Conservation (phyloP, 2,329 filamentous ascomycete genomes). For the Davidsoniella eucalypti region DNA sequence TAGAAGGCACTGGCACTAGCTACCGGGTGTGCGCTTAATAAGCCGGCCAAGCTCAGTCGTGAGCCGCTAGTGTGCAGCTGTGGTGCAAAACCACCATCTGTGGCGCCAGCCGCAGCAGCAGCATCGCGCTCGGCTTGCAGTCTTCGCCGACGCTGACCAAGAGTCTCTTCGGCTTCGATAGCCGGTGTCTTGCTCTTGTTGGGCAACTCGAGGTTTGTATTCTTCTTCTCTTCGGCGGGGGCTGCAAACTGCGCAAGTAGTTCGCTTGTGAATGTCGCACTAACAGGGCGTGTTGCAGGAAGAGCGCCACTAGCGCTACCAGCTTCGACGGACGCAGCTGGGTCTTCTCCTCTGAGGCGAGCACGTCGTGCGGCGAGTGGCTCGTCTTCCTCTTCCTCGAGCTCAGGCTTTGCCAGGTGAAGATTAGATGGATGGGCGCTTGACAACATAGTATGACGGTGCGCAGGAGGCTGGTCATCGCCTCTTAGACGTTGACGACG, state of each 20-base stretch:
- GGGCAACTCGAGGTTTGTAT: slow-evolving; percentile 25
- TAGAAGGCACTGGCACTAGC: slow-evolving; percentile 16
- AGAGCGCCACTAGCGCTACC: slow-evolving; percentile 19
- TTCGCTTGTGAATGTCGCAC: slow-evolving; percentile 50
- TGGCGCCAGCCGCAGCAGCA: slow-evolving; percentile 32
- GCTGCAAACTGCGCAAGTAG: slow-evolving; percentile 45
- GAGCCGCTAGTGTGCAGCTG: slow-evolving; percentile 14
- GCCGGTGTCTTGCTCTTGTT: slow-evolving; percentile 17
- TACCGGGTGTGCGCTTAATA: slow-evolving; percentile 31
- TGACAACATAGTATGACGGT: slow-evolving; percentile 13
- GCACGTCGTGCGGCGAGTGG: slow-evolving; percentile 7
- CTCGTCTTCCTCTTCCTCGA: slow-evolving; percentile 38
- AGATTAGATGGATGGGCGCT: slow-evolving; percentile 25
- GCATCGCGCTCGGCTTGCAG: slow-evolving; percentile 55
- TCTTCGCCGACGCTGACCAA: slow-evolving; percentile 59
- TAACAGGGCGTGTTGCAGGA: slow-evolving; percentile 41
- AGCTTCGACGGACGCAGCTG: not conserved
- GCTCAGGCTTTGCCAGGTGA: slow-evolving; percentile 19
- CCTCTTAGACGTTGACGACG: slow-evolving; percentile 62
- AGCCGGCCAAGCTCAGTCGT: slow-evolving; percentile 41
- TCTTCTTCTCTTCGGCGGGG: slow-evolving; percentile 13
- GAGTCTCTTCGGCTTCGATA: slow-evolving; percentile 52
- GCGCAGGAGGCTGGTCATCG: slow-evolving; percentile 29
- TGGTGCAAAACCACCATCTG: slow-evolving; percentile 21
- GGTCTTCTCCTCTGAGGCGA: slow-evolving; percentile 16